Conservation (phyloP, 2,329 filamentous ascomycete species). For the Neofusicoccum kwambonambiense region DNA sequence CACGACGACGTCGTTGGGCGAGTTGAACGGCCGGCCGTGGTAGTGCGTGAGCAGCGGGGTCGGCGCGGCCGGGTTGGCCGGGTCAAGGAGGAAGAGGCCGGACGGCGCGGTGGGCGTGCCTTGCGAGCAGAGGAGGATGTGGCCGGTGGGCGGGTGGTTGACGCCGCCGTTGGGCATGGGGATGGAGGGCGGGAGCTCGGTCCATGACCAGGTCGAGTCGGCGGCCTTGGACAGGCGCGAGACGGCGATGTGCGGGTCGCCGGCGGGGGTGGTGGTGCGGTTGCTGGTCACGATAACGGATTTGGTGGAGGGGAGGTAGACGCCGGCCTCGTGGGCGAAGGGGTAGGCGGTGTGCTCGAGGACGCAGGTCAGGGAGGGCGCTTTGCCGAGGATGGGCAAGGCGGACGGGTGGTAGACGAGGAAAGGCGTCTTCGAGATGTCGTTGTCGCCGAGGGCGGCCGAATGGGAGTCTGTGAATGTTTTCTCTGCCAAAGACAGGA, state of each 20-base stretch:
- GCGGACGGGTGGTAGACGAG: background rate
- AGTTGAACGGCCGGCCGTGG: conserved; percentile 44
- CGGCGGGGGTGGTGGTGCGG: conserved; percentile 21
- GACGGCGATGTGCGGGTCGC: conserved; percentile 24
- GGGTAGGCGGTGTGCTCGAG: conserved; percentile 30
- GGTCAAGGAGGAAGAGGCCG: conserved; percentile 22
- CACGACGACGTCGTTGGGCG: conserved; percentile 40
- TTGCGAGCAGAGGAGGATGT: conserved; percentile 33
- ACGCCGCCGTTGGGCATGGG: conserved; percentile 29
- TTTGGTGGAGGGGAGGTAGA: conserved; percentile 34
- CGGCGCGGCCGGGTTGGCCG: conserved; percentile 22
- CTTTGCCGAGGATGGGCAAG: background rate
- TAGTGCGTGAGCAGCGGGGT: conserved; percentile 43
- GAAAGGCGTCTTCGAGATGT: conserved; percentile 1
- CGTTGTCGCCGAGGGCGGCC: background rate
- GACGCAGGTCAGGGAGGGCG: conserved; percentile 24
- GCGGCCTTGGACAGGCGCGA: conserved; percentile 14
- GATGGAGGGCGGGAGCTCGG: background rate
- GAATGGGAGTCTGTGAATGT: background rate
- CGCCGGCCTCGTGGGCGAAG: conserved; percentile 51
- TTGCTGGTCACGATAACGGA: conserved; percentile 42
- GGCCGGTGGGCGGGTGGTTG: conserved; percentile 27
- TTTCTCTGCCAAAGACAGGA: background rate
- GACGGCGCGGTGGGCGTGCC: conserved; percentile 23
- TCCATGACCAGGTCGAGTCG: background rate